Base-by-base conservation (phyloP, 257 asterid species). In the Paulownia fortunei region DNA sequence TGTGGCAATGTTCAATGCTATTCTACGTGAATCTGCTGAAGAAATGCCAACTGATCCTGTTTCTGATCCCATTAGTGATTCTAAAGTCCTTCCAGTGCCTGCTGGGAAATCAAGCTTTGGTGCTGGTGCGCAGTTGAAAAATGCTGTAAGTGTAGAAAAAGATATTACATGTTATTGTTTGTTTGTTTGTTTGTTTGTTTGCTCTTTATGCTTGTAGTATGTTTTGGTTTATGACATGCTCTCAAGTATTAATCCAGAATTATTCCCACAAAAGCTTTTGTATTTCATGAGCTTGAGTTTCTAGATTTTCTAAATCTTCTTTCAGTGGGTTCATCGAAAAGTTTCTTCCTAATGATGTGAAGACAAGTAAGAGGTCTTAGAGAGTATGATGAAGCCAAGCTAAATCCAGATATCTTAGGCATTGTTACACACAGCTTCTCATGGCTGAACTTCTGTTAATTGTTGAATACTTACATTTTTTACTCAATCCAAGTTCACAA, bases 1-100 rank as follows among this genome's bases (percentile, higher is more conserved):
- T 41, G 92, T 92, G 62, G 98, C 98, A 24, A 94, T 94, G 97
- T 91, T 94, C 95, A 94, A 94, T 61, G 98, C 99, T 66, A 92
- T 92, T 78, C 93, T 94, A 59, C 99, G 98, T 13, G 94, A 88
- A 74, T 88, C 97, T 68, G 89, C 87, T 30, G 89, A 89, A 75
- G 97, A 89, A 36, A 89, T 92, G 96, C 96, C 98, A 16, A 90
- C 98, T 9, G 97, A 94, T 88, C 99, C 99, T 27, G 83, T 92
- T 59, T 94, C 99, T 44, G 98, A 94, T 86, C 99, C 99, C 80
- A 92, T 94, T 56, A 79, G 89, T 80, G 92, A 94, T 71, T 65
- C 91, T 55, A 82, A 84, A 77, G 98, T 93, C 68, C 98, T 94
- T 76, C 99, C 99, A 0, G 83, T 94, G 66, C 91, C 88, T 13